Evolutionary conservation across 2,329 filamentous ascomycete species (phyloP).

Genomic region (Hirsutella rhossiliensis): DNA sequence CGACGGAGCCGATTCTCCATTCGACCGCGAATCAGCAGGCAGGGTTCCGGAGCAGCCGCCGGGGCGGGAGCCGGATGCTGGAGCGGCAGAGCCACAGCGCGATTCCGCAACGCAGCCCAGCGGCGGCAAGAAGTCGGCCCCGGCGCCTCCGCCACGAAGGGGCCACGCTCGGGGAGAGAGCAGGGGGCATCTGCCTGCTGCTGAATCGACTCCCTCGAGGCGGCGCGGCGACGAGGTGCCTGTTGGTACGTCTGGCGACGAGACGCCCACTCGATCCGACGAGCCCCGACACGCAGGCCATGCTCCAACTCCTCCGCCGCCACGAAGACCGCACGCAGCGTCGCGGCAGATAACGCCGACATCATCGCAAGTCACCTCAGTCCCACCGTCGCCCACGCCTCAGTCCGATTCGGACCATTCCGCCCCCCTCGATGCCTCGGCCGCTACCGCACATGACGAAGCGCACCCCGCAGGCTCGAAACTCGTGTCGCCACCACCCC

Average conservation of each 20-base stretch:
- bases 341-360: constrained; percentile 17
- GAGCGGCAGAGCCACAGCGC: neutral
- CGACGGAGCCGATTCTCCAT: constrained; percentile 36
- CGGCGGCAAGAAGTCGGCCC: constrained; percentile 29
- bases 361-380: constrained; percentile 7
- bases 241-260: constrained; percentile 38
- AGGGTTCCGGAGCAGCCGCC: constrained; percentile 30
- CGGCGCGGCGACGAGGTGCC: constrained; percentile 22
- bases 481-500: constrained; percentile 23
- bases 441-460: constrained; percentile 4
- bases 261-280: constrained; percentile 31
- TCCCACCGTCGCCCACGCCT: constrained; percentile 4
- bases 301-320: constrained; percentile 42
- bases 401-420: constrained; percentile 6
- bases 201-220: constrained; percentile 2
- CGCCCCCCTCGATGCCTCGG: neutral
- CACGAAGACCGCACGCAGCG: constrained; percentile 32
- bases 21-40: constrained; percentile 40
- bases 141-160: constrained; percentile 38
- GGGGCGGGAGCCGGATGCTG: neutral
- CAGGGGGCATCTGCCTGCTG: constrained; percentile 14
- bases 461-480: constrained; percentile 6
- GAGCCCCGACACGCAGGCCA: constrained; percentile 28
- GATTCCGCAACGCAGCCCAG: neutral
- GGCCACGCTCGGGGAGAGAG: constrained; percentile 34